These are phyloP conservation scores for Phytophthora tubulina DNA, from an alignment of 352 stramenopile genomes.

Conservation along the genomic window DNA sequence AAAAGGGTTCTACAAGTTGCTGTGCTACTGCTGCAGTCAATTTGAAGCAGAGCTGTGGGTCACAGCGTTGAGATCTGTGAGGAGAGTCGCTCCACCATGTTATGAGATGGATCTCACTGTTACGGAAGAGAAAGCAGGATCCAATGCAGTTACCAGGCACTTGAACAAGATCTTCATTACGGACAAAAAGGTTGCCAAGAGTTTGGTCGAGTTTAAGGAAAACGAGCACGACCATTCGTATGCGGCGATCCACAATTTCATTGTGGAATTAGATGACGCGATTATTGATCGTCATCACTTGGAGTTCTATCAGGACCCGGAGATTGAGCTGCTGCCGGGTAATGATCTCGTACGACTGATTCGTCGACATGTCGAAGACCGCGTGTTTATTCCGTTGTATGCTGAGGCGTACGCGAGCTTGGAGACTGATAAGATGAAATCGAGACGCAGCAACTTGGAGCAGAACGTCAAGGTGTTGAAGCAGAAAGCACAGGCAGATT, in stretches of 20 bases:
- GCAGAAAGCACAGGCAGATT: slow-evolving; percentile 60
- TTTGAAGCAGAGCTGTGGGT: slow-evolving; percentile 88
- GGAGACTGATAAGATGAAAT: slow-evolving; percentile 52
- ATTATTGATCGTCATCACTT: slow-evolving; percentile 79
- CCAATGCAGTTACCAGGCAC: slow-evolving; percentile 61
- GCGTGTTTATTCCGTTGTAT: slow-evolving; percentile 77
- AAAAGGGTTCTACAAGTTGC: slow-evolving; percentile 86
- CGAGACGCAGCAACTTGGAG: slow-evolving; percentile 40
- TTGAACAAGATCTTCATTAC: slow-evolving; percentile 89
- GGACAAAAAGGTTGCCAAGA: slow-evolving; percentile 61
- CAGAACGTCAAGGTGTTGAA: slow-evolving; percentile 76
- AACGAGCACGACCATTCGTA: slow-evolving; percentile 60
- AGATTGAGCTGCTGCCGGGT: slow-evolving; percentile 71
- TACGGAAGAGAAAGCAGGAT: slow-evolving; percentile 62
- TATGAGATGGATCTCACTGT: slow-evolving; percentile 77
- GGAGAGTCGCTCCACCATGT: slow-evolving; percentile 51
- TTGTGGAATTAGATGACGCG: slow-evolving; percentile 68
- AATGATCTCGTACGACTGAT: slow-evolving; percentile 83
- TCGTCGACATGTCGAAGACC: slow-evolving; percentile 81
- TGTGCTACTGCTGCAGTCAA: slow-evolving; percentile 84
- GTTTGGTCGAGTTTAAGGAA: slow-evolving; percentile 62
- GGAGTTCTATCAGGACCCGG: slow-evolving; percentile 65
- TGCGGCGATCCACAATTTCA: slow-evolving; percentile 63
- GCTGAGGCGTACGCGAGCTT: slow-evolving; percentile 64
- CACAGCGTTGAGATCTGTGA: slow-evolving; percentile 60